phyloP scores from a whole-genome alignment of 441 rosid genomes.

The Populus hybrid region DNA sequence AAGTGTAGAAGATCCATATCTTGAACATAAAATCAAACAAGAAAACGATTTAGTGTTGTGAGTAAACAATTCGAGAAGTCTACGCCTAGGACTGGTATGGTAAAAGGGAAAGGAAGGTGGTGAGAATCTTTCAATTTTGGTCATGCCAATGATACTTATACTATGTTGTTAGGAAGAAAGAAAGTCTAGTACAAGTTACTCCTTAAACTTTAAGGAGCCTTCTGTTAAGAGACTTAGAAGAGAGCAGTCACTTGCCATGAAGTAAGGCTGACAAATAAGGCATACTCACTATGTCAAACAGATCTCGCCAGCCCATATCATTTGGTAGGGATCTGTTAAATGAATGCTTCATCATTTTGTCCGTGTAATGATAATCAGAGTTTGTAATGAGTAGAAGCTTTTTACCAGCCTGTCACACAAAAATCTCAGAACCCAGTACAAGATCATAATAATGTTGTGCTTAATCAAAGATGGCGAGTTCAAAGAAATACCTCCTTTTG shows the following conservation, averaged over 20 bases:
- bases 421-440: slow-evolving; percentile 18
- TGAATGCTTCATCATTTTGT: slow-evolving; percentile 98
- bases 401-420: slow-evolving; percentile 79
- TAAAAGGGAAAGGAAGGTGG: not conserved
- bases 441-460: slow-evolving; percentile 15
- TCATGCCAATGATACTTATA: not conserved
- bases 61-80: not conserved
- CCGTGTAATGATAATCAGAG: slow-evolving; percentile 89
- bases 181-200: not conserved
- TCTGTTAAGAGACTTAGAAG: not conserved
- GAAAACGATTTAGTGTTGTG: not conserved
- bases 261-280: slow-evolving; percentile 7
- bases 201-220: not conserved
- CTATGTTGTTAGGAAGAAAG: not conserved
- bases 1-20: slow-evolving; percentile 1
- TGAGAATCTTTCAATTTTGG: not conserved
- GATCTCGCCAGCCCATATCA: slow-evolving; percentile 91
- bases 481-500: slow-evolving; percentile 76
- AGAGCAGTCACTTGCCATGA: slow-evolving; percentile 1
- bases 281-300: slow-evolving; percentile 77
- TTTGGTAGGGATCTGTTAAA: slow-evolving; percentile 88
- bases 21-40: not conserved
- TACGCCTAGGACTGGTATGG: not conserved
- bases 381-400: slow-evolving; percentile 92
- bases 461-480: slow-evolving; percentile 4